phyloP scores from a whole-genome alignment of 805 yeast species.

The Ogataea kodamae region DNA sequence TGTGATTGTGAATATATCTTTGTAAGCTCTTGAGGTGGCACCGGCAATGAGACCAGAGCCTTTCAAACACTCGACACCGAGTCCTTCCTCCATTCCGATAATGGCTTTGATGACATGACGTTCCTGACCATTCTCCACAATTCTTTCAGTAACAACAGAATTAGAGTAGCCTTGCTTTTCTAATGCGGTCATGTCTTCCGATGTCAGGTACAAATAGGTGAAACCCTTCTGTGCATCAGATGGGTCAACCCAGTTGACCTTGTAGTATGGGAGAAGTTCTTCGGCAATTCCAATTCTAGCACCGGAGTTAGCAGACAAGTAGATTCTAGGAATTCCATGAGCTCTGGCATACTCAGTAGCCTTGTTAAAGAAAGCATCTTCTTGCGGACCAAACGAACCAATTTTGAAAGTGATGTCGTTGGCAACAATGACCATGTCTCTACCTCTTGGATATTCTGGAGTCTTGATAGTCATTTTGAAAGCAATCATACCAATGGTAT shows the following conservation, averaged over 20 bases:
- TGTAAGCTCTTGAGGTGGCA: constrained; percentile 95
- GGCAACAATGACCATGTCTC: constrained; percentile 89
- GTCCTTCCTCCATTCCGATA: constrained; percentile 91
- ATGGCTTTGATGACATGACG: constrained; percentile 79
- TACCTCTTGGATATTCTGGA: constrained; percentile 95
- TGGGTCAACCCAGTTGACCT: constrained; percentile 89
- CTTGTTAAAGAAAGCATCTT: constrained; percentile 86
- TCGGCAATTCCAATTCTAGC: constrained; percentile 99
- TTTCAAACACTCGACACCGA: constrained; percentile 97
- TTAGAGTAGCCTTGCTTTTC: constrained; percentile 57
- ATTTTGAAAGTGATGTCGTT: constrained; percentile 97
- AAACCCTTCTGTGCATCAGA: constrained; percentile 80
- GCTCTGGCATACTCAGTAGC: constrained; percentile 90
- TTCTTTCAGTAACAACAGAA: constrained; percentile 68
- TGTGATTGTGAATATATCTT: constrained; percentile 96
- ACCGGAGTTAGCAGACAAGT: constrained; percentile 97
- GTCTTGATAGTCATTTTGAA: constrained; percentile 88
- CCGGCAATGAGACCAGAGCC: constrained; percentile 99
- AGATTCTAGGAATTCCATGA: constrained; percentile 91
- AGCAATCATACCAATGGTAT: constrained; percentile 96
- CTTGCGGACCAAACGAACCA: constrained; percentile 98
- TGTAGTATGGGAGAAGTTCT: constrained; percentile 82
- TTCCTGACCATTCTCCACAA: constrained; percentile 81
- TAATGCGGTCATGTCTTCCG: constrained; percentile 57
- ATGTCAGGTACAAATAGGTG: constrained; percentile 76